These are phyloP conservation scores for Penicillium flavigenum DNA, from an alignment of 495 filamentous ascomycete species.

Conservation along the genomic window DNA sequence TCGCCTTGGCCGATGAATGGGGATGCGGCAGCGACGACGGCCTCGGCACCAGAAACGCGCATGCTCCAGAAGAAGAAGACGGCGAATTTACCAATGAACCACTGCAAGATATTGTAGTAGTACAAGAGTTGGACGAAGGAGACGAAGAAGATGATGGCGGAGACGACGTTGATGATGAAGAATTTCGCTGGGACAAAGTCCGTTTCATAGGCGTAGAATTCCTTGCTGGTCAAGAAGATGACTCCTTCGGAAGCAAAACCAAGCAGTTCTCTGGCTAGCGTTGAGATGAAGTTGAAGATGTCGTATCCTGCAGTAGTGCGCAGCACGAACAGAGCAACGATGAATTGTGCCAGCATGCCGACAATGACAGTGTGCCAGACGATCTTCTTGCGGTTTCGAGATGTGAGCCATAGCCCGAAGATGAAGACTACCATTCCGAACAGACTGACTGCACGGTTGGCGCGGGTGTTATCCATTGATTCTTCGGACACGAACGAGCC, in stretches of 20 bases:
- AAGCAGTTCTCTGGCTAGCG: slow-evolving; percentile 65
- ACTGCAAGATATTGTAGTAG: slow-evolving; percentile 76
- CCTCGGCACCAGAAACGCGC: slow-evolving; percentile 88
- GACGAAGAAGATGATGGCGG: slow-evolving; percentile 92
- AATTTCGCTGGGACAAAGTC: slow-evolving; percentile 40
- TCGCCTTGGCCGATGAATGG: slow-evolving; percentile 95
- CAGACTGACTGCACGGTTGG: slow-evolving; percentile 73
- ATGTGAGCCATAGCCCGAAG: slow-evolving; percentile 62
- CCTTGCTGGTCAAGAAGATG: slow-evolving; percentile 62
- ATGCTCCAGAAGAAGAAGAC: slow-evolving; percentile 88
- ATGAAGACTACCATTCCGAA: slow-evolving; percentile 79
- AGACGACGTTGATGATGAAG: slow-evolving; percentile 73
- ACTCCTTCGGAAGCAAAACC: slow-evolving; percentile 69
- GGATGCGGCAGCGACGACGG: slow-evolving; percentile 88
- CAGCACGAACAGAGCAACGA: slow-evolving; percentile 84
- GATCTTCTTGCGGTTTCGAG: slow-evolving; percentile 61
- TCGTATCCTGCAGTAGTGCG: slow-evolving; percentile 73
- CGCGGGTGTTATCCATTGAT: slow-evolving; percentile 70
- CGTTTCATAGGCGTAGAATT: slow-evolving; percentile 27
- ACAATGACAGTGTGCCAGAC: slow-evolving; percentile 76
- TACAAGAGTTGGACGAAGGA: slow-evolving; percentile 80
- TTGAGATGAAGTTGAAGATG: slow-evolving; percentile 85
- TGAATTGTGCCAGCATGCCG: slow-evolving; percentile 84
- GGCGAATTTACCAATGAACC: slow-evolving; percentile 83
- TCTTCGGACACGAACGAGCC: slow-evolving; percentile 72